Evolutionary conservation across 352 stramenopile genomes (phyloP).

Genomic region (Pythium scleroteichum): DNA sequence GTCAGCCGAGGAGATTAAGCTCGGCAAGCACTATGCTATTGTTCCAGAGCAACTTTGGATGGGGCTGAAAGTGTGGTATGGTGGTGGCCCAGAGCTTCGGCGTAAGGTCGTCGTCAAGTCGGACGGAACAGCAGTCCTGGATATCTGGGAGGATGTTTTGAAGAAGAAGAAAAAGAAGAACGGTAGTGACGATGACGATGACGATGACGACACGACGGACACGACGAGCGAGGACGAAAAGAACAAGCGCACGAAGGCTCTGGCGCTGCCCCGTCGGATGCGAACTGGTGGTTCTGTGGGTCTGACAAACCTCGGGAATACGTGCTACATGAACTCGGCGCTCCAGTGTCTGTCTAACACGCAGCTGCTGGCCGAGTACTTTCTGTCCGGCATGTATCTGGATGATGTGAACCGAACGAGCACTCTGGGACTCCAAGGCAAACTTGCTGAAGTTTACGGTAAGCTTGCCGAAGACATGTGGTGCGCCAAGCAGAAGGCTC

Average conservation of each 20-base stretch:
- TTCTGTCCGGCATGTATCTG: constrained; percentile 92
- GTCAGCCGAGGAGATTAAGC: constrained; percentile 71
- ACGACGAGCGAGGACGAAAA: constrained; percentile 57
- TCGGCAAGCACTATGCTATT: constrained; percentile 84
- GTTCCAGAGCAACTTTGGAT: constrained; percentile 89
- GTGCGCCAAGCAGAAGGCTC: constrained; percentile 92
- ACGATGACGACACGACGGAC: constrained; percentile 32
- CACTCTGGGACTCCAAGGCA: constrained; percentile 94
- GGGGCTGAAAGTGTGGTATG: constrained; percentile 91
- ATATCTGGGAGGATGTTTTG: constrained; percentile 76
- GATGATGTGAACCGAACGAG: constrained; percentile 96
- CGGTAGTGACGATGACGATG: constrained; percentile 36
- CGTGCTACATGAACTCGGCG: constrained; percentile 95
- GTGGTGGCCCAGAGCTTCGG: constrained; percentile 84
- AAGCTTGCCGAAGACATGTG: constrained; percentile 96
- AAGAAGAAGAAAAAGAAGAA: constrained; percentile 62
- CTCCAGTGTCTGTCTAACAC: constrained; percentile 96
- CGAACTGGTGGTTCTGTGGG: constrained; percentile 74
- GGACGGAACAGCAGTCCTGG: constrained; percentile 60
- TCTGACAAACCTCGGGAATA: constrained; percentile 93
- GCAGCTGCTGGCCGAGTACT: constrained; percentile 95
- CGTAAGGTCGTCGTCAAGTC: constrained; percentile 74
- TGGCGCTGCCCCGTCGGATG: constrained; percentile 73
- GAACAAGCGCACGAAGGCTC: constrained; percentile 45
- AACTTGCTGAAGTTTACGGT: constrained; percentile 95